Base-by-base conservation (phyloP, 2,329 filamentous ascomycete species). In the Pyrenophora tritici-repentis region DNA sequence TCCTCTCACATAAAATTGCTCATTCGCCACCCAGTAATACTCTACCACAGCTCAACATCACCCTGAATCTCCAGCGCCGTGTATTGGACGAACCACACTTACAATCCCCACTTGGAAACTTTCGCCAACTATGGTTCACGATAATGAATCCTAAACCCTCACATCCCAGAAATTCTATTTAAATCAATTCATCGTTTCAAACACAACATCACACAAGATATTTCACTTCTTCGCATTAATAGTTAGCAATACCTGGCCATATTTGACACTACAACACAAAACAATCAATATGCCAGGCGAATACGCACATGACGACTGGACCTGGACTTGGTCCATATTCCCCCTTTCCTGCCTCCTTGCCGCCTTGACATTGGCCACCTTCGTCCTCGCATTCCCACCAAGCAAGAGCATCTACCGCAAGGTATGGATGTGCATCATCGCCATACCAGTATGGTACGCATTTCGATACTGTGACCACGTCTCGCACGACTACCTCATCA, bases 321-420 rank as follows among this genome's bases (percentile, higher is more conserved):
- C 13, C 9, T 14, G 16, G 8, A 18, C 13, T 9, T 12, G 36
- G n/a, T 32, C 14, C 4, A 22, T 53, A 7, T 18, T 3, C 3
- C 44, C 53, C 6, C 8, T 43, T 7, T 14, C 51, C 14, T 34
- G 22, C 36, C 39, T 33, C 6, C n/a, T 22, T 20, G 3, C 37
- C 2, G 34, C 53, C 8, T 33, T 57, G 22, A 4, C 22, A 8
- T 61, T 40, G 34, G 47, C 42, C 1, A 36, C 62, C 39, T 59
- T 37, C 36, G 45, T 63, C 32, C 58, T 65, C 45, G 51, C 59
- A 7, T 58, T 56, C 40, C 62, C 62, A 2, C 49, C 49, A 3
- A 8, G 29, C 16, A 43, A 7, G 10, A 53, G 56, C 0, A 29
- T 48, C 2, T 34, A 55, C 31, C 53, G 55, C 16, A 53, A 38